Evolutionary conservation across 2,329 filamentous ascomycete genomes (phyloP).

Genomic region (Aspergillus sp.): DNA sequence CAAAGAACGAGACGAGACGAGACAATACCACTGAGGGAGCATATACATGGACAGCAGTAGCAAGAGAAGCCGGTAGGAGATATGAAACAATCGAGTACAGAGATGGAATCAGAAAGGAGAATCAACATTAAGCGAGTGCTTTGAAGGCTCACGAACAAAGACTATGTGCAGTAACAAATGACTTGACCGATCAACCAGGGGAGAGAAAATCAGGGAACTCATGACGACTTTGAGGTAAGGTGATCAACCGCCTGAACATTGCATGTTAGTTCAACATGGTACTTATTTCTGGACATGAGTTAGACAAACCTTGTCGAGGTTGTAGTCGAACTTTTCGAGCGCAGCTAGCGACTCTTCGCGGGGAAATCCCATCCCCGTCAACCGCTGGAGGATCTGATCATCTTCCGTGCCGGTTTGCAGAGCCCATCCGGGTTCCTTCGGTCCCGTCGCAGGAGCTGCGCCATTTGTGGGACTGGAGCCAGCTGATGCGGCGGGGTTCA

Average conservation of each 20-base stretch:
- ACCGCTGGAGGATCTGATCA: conserved; percentile 83
- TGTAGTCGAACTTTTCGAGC: conserved; percentile 93
- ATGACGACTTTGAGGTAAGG: conserved; percentile 42
- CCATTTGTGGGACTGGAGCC: conserved; percentile 18
- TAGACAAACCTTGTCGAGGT: conserved; percentile 78
- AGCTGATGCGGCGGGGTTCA: conserved; percentile 20
- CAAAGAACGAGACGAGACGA: conserved; percentile 2
- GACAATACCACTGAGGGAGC: conserved; percentile 4
- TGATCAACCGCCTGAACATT: conserved; percentile 38
- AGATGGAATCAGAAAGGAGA: conserved; percentile 12
- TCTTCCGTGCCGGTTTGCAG: conserved; percentile 74
- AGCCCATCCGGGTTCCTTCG: conserved; percentile 59
- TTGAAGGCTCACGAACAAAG: conserved; percentile 4
- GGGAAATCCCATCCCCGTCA: conserved; percentile 86
- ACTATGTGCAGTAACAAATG: conserved; percentile 18
- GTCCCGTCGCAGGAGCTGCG: conserved; percentile 1
- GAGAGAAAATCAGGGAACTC: not conserved
- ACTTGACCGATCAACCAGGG: not conserved
- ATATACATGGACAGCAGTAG: conserved; percentile 17
- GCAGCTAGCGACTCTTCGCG: conserved; percentile 72
- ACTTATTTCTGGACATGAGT: too few relatives aligned
- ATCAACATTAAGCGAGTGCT: conserved; percentile 17
- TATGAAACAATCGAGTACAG: conserved; percentile 13
- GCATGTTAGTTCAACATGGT: conserved; percentile 1
- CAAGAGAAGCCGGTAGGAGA: not conserved